Evolutionary conservation across 495 filamentous ascomycete species (phyloP), one percentile per base, ranked within the genome.

Genomic region (Penicillium goetzii): DNA sequence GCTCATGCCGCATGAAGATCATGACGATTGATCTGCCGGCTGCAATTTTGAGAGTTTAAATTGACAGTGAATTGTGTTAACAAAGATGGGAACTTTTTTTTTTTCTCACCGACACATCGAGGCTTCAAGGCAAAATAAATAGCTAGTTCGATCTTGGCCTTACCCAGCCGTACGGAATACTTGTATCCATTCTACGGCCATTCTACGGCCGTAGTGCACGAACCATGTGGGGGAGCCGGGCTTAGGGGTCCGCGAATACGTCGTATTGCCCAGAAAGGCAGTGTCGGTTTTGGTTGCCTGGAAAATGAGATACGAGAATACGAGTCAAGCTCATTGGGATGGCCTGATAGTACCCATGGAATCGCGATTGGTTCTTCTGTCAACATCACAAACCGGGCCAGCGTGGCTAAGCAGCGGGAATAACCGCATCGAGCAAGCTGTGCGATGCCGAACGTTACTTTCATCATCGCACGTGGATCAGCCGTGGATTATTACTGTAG

Each of bases 171-270:
- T 63, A n/a, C n/a, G n/a, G n/a, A n/a, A n/a, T n/a, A 63, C 38
- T 63, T 54, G 60, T 63, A 63, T 63, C 50, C 45, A 15, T 40
- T 32, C 30, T 7, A 32, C 30, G 30, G 30, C 5, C 30, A 32
- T 28, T 36, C 38, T 23, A 32, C 23, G 34, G 36, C 5, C 26
- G 12, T 17, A 34, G 12, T 28, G 56, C 64, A 63, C 59, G 64
- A 63, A 43, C 61, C 61, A 61, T 58, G 58, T 65, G 64, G 56
- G 64, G 56, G 30, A 47, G n/a, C 28, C 19, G 45, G 57, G 28
- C 34, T 50, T 4, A 30, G 43, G 58, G 47, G n/a, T 52, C 45
- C 34, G 19, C 19, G 40, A 34, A 55, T 55, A 55, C 47, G 28
- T 38, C 49, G 38, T 25, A 49, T 38, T 25, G 25, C 56, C 23